Percentiles rank a stretch among this genome's conserved stretches.
Conservation (phyloP, 306 rosid genomes). For the Morella rubra region DNA sequence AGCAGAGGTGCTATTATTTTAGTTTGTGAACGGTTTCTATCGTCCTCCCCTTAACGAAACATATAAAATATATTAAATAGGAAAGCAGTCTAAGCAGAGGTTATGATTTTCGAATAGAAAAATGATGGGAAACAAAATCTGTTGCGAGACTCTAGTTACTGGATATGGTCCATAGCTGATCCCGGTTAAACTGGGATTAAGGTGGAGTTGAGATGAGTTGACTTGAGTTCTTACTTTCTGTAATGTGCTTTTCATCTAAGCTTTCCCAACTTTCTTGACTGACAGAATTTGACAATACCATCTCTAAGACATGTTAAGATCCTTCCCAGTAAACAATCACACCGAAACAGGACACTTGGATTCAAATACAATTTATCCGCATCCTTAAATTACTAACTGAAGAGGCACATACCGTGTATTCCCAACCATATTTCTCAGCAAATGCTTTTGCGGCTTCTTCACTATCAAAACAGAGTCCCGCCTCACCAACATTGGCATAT, state of each 20-base stretch:
- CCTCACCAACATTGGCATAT: conserved; percentile 46
- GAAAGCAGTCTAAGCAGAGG: not conserved
- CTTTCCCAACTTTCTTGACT: not conserved
- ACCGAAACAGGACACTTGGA: not conserved
- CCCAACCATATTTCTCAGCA: conserved; percentile 40
- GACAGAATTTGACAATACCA: not conserved
- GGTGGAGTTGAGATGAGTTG: not conserved
- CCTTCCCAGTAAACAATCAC: no score
- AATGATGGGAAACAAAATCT: not conserved
- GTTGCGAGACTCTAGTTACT: not conserved
- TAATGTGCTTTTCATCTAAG: not conserved
- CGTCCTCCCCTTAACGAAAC: not conserved
- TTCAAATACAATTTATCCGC: not conserved
- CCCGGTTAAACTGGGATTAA: not conserved
- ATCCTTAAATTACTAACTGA: not conserved
- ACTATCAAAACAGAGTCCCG: conserved; percentile 37
- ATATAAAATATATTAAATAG: not conserved
- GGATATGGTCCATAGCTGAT: not conserved
- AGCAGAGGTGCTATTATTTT: not conserved
- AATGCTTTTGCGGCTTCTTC: conserved; percentile 41
- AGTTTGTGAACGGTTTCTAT: not conserved
- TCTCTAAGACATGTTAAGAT: not conserved
- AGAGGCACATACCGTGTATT: conserved; percentile 21
- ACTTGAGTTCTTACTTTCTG: not conserved
- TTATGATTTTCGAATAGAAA: not conserved